These are phyloP conservation scores for Aspergillus saccharolyticus DNA, from an alignment of 495 filamentous ascomycete species.

Conservation along the genomic window DNA sequence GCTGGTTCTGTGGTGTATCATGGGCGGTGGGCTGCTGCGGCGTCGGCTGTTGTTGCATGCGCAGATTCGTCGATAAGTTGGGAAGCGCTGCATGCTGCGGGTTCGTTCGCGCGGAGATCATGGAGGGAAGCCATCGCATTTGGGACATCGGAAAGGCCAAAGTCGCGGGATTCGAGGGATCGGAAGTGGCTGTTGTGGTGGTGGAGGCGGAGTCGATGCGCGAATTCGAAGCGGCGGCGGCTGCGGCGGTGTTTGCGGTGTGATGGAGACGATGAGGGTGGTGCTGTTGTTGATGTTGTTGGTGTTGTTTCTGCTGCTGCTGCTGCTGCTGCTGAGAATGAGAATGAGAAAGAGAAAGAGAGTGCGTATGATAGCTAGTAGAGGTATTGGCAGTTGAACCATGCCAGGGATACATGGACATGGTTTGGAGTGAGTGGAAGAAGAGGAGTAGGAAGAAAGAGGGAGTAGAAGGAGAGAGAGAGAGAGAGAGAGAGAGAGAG, in stretches of 20 bases:
- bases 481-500: background rate
- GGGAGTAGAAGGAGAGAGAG: background rate
- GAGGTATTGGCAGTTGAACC: background rate
- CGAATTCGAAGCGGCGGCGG: constrained; percentile 4
- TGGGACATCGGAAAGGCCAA: constrained; percentile 22
- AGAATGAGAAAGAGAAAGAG: background rate
- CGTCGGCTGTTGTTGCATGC: constrained; percentile 11
- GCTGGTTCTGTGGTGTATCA: constrained; percentile 2
- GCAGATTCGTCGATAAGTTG: constrained; percentile 20
- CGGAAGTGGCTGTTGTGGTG: background rate
- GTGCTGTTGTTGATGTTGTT: background rate
- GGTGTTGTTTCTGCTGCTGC: background rate
- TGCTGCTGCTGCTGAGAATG: constrained; percentile 9
- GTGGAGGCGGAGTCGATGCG: constrained; percentile 3
- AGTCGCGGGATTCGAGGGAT: constrained; percentile 2
- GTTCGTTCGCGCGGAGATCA: constrained; percentile 17
- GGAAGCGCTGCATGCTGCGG: constrained; percentile 16
- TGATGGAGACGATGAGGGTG: background rate
- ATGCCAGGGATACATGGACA: constrained; percentile 27
- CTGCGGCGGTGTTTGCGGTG: constrained; percentile 1
- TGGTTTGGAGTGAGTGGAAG: background rate
- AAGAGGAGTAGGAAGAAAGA: background rate
- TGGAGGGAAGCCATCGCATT: constrained; percentile 24
- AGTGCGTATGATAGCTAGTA: constrained; percentile 1
- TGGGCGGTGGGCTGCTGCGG: constrained; percentile 3